Evolutionary conservation across 1,284 basidiomycete species (phyloP), one percentile per base, ranked within the genome.

Genomic region (Flammula alnicola): DNA sequence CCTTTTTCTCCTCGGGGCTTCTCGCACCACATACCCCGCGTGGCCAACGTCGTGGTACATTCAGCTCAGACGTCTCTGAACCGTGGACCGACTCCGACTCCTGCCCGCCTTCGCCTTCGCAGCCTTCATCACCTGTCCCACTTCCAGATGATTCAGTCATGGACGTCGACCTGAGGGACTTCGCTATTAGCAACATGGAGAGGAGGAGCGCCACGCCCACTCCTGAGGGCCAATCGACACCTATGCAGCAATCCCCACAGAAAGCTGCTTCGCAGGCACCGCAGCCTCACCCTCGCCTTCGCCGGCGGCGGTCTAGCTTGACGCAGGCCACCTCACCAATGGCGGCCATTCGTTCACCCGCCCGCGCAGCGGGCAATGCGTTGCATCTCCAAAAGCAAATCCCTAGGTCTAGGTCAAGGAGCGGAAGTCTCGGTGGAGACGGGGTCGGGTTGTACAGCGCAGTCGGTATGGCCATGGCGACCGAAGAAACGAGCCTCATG

Each of bases 1-100:
- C 76, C 5, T 80, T 84, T 60, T 84, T 84, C 64, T 79, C 81
- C 10, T 83, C 82, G 30, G 81, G 81, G 16, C 72, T 84, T 23
- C 77, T 81, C 29, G 81, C 81, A 8, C 67, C 75, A 4, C 64
- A 64, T 59, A 44, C 53, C 42, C 54, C 61, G 49, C 45, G 52
- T 44, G 32, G 33, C 43, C 50, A 47, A 14, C 14, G 51, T 25
- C 27, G 51, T 35, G 39, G 57, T 39, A 47, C 59, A 10, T 54
- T 51, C 29, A 30, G 39, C 53, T 56, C 59, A 33, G 47, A 54
- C 47, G 44, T 42, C 41, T 49, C 52, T 19, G 38, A 54, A 40
- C 33, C 43, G 33, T 49, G 44, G 46, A 45, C 45, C 49, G 49
- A 54, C 37, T 42, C 35, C n/a, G 47, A 54, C 19, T 41, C 48